Evolutionary conservation across 805 yeast species (phyloP).

Genomic region (Candida insectalens): DNA sequence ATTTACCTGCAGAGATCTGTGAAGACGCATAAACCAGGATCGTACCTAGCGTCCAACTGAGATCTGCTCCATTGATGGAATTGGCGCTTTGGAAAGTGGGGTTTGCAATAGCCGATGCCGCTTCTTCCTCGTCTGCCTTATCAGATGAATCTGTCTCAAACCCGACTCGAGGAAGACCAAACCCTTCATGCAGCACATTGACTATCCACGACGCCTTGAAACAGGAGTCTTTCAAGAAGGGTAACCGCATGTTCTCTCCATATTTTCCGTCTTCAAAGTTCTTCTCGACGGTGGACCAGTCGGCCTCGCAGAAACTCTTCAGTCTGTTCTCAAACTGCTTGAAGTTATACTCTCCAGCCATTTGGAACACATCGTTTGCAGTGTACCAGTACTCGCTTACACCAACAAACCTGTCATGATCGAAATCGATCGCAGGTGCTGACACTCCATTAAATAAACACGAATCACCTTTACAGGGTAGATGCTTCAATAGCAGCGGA

Average conservation of each 20-base stretch:
- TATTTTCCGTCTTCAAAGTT: constrained; percentile 47
- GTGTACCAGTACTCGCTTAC: constrained; percentile 97
- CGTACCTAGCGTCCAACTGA: constrained; percentile 94
- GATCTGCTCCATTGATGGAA: constrained; percentile 70
- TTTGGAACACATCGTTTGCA: constrained; percentile 79
- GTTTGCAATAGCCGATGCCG: constrained; percentile 33
- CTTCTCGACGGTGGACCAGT: constrained; percentile 50
- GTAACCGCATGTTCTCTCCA: constrained; percentile 42
- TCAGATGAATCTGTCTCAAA: constrained; percentile 30
- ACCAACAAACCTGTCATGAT: constrained; percentile 77
- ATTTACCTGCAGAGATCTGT: constrained; percentile 40
- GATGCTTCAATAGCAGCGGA: constrained; percentile 67
- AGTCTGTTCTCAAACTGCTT: constrained; percentile 57
- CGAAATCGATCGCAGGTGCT: constrained; percentile 80
- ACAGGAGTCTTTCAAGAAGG: constrained; percentile 65
- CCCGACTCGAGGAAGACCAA: constrained; percentile 69
- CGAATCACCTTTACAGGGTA: constrained; percentile 70
- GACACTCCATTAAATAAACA: constrained; percentile 94
- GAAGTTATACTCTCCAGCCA: constrained; percentile 85
- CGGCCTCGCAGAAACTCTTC: constrained; percentile 61
- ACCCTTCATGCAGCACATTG: constrained; percentile 85
- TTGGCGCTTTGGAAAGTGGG: constrained; percentile 65
- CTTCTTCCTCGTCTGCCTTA: constrained; percentile 15
- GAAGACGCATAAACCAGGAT: constrained; percentile 77
- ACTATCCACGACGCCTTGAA: constrained; percentile 94